These are phyloP conservation scores for Gnaphalium uliginosum DNA, from an alignment of 129 eudicot species.

Conservation along the genomic window DNA sequence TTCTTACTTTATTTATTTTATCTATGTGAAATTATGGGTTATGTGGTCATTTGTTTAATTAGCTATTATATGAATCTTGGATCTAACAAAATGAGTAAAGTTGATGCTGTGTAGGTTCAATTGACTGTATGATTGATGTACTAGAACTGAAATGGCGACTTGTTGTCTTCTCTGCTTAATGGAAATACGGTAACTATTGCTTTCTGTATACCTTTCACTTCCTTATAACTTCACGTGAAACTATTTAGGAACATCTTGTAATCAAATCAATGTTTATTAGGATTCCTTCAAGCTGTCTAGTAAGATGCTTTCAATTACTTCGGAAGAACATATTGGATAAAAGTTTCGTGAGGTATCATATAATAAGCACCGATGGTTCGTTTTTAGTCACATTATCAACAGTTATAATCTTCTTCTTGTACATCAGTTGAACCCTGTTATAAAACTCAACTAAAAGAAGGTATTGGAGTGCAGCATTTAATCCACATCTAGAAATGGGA, in stretches of 20 bases:
- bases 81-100: no score
- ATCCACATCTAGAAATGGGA: slow-evolving; percentile 26
- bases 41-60: no score
- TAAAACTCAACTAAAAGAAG: slow-evolving; percentile 38
- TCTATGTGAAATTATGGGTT: no score
- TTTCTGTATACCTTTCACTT: neutral
- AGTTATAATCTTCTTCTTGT: neutral
- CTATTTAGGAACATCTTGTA: neutral
- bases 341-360: slow-evolving; percentile 45
- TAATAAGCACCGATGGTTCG: neutral
- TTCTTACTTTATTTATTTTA: no score
- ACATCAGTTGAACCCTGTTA: slow-evolving; percentile 41
- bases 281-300: slow-evolving; percentile 48
- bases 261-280: slow-evolving; percentile 34
- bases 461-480: slow-evolving; percentile 30
- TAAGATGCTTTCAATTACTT: slow-evolving; percentile 55
- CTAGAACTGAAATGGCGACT: slow-evolving; percentile 47
- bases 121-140: no score
- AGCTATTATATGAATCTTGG: no score
- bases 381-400: neutral
- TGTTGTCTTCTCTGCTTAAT: slow-evolving; percentile 56
- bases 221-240: neutral
- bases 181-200: slow-evolving; percentile 56
- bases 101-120: no score
- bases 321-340: slow-evolving; percentile 55